phyloP scores from a whole-genome alignment of 202 grass and related monocot genomes.

The Carex sylvatica region DNA sequence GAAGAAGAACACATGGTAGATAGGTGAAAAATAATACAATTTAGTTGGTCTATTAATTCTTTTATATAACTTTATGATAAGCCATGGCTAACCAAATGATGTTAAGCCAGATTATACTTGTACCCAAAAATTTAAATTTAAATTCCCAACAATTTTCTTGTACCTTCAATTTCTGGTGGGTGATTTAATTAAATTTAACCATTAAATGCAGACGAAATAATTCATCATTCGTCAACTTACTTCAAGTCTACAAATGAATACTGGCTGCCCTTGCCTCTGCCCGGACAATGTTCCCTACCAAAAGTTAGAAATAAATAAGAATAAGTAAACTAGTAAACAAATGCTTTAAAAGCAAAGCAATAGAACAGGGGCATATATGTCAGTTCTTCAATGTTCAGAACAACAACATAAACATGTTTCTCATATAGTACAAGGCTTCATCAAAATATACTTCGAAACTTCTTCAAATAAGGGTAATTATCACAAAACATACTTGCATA shows the following conservation, averaged over 20 bases:
- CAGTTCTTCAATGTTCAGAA: background rate
- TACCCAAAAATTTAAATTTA: background rate
- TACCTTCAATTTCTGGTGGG: background rate
- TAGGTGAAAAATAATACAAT: background rate
- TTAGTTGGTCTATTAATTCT: background rate
- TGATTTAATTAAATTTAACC: slow-evolving; percentile 31
- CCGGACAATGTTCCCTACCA: slow-evolving; percentile 90
- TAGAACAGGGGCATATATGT: background rate
- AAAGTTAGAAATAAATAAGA: slow-evolving; percentile 3
- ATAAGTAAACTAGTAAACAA: slow-evolving; percentile 21
- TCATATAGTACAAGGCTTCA: background rate
- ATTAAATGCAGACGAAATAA: slow-evolving; percentile 11
- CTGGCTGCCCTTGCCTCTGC: slow-evolving; percentile 85
- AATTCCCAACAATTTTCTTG: background rate
- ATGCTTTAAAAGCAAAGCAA: background rate
- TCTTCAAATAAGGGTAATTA: background rate
- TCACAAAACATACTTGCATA: too few relatives aligned
- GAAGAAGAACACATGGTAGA: background rate
- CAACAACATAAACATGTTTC: background rate
- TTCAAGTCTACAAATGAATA: slow-evolving; percentile 99
- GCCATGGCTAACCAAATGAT: background rate
- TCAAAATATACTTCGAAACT: background rate
- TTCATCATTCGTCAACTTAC: slow-evolving; percentile 51
- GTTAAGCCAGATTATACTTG: background rate
- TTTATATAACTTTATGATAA: background rate